These are phyloP conservation scores for Planoprotostelium fungivorum DNA, from an alignment of 78 protist species.

Conservation along the genomic window DNA sequence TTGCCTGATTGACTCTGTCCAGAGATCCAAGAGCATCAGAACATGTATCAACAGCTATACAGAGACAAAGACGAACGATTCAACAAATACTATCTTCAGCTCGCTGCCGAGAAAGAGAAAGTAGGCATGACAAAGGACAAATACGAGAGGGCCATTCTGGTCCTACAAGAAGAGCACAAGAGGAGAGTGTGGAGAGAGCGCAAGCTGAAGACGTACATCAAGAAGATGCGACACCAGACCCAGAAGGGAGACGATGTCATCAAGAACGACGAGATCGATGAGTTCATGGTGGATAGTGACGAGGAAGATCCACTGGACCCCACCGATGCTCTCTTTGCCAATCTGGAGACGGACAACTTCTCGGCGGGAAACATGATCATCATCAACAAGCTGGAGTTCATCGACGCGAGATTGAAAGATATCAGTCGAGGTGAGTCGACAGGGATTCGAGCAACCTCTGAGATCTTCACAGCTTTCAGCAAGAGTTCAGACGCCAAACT, in stretches of 20 bases:
- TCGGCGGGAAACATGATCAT: not conserved
- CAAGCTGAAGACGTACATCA: not conserved
- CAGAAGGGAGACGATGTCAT: not conserved
- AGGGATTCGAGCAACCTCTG: not conserved
- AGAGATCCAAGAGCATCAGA: not conserved
- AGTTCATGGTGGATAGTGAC: not conserved
- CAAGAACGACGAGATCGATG: not conserved
- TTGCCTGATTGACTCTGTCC: not conserved
- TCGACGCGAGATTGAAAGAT: not conserved
- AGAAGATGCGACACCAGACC: not conserved
- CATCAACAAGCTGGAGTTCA: constrained; percentile 3
- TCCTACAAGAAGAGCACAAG: not conserved
- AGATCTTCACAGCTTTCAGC: not conserved
- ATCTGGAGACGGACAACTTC: not conserved
- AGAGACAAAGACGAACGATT: constrained; percentile 1
- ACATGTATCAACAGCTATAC: not conserved
- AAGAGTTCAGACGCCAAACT: not conserved
- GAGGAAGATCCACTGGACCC: not conserved
- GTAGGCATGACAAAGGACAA: not conserved
- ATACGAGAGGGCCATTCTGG: not conserved
- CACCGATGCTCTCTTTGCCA: not conserved
- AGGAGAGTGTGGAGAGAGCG: not conserved
- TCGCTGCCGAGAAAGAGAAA: not conserved
- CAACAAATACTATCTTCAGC: not conserved
- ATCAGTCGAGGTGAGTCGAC: not conserved